phyloP scores from a whole-genome alignment of 2,329 filamentous ascomycete species.

The Colletotrichum godetiae region DNA sequence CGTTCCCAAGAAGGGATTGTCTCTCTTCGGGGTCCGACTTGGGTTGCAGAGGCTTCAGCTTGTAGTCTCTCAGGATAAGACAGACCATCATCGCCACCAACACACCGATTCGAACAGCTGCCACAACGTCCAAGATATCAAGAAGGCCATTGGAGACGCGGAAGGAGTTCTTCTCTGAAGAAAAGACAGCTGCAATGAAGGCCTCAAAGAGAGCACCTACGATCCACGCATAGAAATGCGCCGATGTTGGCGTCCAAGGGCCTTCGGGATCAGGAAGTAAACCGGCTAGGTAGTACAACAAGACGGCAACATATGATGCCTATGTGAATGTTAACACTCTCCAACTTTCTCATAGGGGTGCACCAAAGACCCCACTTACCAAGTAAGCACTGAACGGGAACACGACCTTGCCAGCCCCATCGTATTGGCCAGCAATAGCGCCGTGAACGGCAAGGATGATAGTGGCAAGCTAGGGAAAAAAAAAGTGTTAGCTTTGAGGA shows the following conservation, averaged over 20 bases:
- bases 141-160: conserved; percentile 44
- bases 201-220: conserved; percentile 47
- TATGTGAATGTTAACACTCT: conserved; percentile 4
- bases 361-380: conserved; percentile 38
- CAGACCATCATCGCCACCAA: conserved; percentile 49
- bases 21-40: conserved; percentile 48
- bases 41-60: conserved; percentile 40
- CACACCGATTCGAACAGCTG: conserved; percentile 45
- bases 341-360: too few relatives aligned
- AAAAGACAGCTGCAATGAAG: conserved; percentile 50
- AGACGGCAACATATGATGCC: conserved; percentile 53
- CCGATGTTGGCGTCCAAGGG: conserved; percentile 51
- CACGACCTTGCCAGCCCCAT: conserved; percentile 39
- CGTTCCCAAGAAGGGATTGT: conserved; percentile 53
- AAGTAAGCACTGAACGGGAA: conserved; percentile 56
- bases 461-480: conserved; percentile 42
- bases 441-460: conserved; percentile 46
- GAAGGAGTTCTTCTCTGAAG: conserved; percentile 43
- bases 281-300: conserved; percentile 55
- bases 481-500: not conserved
- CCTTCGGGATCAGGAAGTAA: conserved; percentile 57
- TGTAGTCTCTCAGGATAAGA: conserved; percentile 45
- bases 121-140: conserved; percentile 45
- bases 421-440: conserved; percentile 44
- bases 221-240: conserved; percentile 52